Percentiles rank a stretch among this genome's conserved stretches.
These are phyloP conservation scores for Fusarium siculi DNA, from an alignment of 2,329 filamentous ascomycete species.

Conservation along the genomic window DNA sequence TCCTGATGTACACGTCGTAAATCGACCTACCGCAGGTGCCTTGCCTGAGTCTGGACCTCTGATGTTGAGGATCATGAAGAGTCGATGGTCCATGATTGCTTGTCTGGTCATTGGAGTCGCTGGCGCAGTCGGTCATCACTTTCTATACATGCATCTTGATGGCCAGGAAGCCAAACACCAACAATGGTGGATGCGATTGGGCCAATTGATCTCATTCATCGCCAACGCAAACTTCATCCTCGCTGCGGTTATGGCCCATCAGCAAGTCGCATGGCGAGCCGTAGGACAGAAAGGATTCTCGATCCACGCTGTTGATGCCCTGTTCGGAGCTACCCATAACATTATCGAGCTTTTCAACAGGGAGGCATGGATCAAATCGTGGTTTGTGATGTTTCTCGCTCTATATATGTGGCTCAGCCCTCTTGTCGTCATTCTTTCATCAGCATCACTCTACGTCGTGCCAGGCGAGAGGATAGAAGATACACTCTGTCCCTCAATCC, in stretches of 20 bases:
- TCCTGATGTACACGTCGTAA: background rate
- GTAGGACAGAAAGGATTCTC: conserved; percentile 19
- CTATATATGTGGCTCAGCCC: conserved; percentile 37
- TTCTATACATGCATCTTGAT: conserved; percentile 15
- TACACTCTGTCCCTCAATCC: conserved; percentile 22
- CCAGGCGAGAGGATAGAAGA: background rate
- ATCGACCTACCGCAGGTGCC: background rate
- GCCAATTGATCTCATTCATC: conserved; percentile 20
- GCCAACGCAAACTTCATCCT: conserved; percentile 29
- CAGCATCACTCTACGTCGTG: conserved; percentile 27
- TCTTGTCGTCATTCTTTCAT: conserved; percentile 33
- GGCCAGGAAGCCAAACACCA: conserved; percentile 16
- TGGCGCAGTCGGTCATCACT: conserved; percentile 9
- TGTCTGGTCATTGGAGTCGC: conserved; percentile 13
- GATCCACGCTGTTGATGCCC: conserved; percentile 25
- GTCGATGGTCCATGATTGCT: conserved; percentile 27
- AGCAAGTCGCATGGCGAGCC: conserved; percentile 25
- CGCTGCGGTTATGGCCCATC: conserved; percentile 21
- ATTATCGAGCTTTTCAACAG: conserved; percentile 26
- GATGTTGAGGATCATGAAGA: conserved; percentile 13
- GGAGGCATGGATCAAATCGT: conserved; percentile 37
- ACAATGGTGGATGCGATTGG: conserved; percentile 24
- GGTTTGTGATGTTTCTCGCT: conserved; percentile 37
- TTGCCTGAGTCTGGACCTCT: background rate
- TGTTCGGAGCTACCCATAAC: conserved; percentile 31